Evolutionary conservation across 192 early-diverging fungal species (phyloP), one percentile per base, ranked within the genome.

Genomic region (Entomortierella chlamydospora): DNA sequence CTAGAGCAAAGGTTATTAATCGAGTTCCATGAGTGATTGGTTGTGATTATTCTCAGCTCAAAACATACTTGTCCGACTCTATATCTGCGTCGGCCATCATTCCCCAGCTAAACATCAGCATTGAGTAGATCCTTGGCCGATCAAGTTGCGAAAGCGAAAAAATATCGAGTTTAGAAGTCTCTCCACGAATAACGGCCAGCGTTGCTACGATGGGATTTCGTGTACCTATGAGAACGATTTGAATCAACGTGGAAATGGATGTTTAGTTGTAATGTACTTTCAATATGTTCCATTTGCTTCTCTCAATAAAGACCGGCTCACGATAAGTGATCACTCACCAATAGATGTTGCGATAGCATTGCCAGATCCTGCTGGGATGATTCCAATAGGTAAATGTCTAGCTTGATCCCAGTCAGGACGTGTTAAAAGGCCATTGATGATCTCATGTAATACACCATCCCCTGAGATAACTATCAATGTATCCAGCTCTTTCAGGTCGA

Each of bases 41-140:
- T 37, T 37, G 34, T 10, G 20, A 47, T 2, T 47, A 47, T 47
- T 42, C 20, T 12, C 10, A 12, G 34, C 7, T 55, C 11, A 17
- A 22, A 8, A 57, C 68, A 3, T 79, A 70, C 68, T 72, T 84
- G 68, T 90, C 89, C 2, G 87, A 88, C 61, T 90, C 89, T 34
- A 90, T 88, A 37, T 90, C 89, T 6, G 88, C 76, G 57, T 90
- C 89, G 9, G 86, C 86, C 42, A 86, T 70, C 72, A 88, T 71
- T 0, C 87, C 89, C 89, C 87, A 90, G 31, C 83, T 84, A 70
- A 87, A 76, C 6, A 85, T 77, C 34, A 90, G 64, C 69, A 87
- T 85, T 30, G 87, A 83, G 49, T 88, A 84, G 25, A 85, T 79
- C 18, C 70, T 79, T n/a, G 57, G 66, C 11, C 86, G 84, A 1